phyloP scores from a whole-genome alignment of 2,329 filamentous ascomycete species.

The Gaeumannomyces sp. region DNA sequence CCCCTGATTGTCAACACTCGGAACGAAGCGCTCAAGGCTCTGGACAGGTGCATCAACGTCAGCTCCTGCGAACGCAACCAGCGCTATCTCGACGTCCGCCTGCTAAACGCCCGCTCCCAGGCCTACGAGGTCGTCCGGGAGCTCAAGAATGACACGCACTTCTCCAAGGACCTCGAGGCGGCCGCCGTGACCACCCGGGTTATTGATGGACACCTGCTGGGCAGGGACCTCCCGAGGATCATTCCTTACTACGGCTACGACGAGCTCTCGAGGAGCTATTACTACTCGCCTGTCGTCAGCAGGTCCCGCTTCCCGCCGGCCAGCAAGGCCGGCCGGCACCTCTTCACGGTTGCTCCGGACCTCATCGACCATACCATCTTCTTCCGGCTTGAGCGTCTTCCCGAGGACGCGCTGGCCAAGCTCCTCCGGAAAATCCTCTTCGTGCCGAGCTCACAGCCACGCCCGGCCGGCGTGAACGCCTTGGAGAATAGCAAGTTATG shows the following conservation, averaged over 20 bases:
- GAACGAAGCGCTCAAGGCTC: background rate
- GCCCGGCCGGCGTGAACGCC: too few species aligned
- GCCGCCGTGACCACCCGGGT: too few species aligned
- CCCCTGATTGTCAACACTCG: background rate
- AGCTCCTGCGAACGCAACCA: background rate
- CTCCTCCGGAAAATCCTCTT: background rate
- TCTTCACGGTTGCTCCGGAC: background rate
- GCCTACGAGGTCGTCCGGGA: background rate
- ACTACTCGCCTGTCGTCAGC: background rate
- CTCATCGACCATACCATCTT: background rate
- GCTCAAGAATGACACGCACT: background rate
- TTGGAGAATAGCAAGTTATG: too few species aligned
- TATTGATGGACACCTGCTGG: too few species aligned
- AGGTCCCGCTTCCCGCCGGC: background rate
- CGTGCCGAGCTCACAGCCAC: background rate
- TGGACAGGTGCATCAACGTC: background rate
- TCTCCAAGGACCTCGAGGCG: background rate
- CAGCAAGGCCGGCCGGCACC: background rate
- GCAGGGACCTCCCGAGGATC: background rate
- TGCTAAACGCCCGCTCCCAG: background rate
- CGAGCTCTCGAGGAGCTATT: background rate
- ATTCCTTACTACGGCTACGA: background rate
- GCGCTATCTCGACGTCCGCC: background rate
- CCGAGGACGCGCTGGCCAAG: background rate
- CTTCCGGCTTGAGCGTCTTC: background rate